A percentile compares a stretch with the other conserved stretches of the same genome.
These are phyloP conservation scores for Globisporangium perplexum DNA, from an alignment of 352 stramenopile species.

Conservation along the genomic window DNA sequence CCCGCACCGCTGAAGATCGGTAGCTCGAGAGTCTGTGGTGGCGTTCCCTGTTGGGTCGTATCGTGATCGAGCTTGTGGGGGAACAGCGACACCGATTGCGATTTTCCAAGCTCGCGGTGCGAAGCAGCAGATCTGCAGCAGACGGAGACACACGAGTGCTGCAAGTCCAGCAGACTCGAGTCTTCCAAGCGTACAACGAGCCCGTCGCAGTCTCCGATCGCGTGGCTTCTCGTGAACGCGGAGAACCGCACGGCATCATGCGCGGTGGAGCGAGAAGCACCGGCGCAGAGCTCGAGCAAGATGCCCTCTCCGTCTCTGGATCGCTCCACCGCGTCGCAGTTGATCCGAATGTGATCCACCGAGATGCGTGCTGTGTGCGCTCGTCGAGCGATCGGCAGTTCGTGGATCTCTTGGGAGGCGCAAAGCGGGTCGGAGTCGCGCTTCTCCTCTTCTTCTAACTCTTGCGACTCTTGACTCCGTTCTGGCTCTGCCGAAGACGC, in stretches of 20 bases:
- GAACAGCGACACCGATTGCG: neutral
- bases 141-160: constrained; percentile 10
- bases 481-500: neutral
- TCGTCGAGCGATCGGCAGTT: no score
- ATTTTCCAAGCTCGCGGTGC: constrained; percentile 1
- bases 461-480: neutral
- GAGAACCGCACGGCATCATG: constrained; percentile 24
- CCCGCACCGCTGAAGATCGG: neutral
- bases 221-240: constrained; percentile 30
- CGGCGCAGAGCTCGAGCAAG: constrained; percentile 26
- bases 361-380: constrained; percentile 12
- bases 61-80: neutral
- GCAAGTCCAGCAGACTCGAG: constrained; percentile 1
- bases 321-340: constrained; percentile 11
- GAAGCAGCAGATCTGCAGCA: constrained; percentile 18
- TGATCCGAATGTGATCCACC: constrained; percentile 30
- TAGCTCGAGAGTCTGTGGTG: neutral
- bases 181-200: constrained; percentile 8
- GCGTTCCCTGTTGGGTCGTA: neutral
- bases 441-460: neutral
- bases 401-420: no score
- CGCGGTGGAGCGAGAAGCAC: constrained; percentile 9
- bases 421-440: neutral
- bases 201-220: constrained; percentile 25
- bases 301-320: constrained; percentile 34